phyloP scores from a whole-genome alignment of 345 rosid species.

The Durio zibethinus region DNA sequence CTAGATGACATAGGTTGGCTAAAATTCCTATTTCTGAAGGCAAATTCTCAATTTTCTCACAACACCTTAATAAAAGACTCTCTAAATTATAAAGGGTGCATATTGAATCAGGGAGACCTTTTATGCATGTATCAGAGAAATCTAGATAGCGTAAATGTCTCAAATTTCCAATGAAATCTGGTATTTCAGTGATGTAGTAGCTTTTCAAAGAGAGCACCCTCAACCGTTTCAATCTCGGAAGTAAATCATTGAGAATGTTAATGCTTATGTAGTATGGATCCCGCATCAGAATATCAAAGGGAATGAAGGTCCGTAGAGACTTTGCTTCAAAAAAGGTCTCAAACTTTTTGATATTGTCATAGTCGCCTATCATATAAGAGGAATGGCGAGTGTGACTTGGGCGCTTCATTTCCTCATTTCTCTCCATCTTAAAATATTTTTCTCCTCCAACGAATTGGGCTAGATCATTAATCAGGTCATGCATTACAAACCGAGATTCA shows the following conservation, averaged over 20 bases:
- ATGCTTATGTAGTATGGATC: too few species aligned
- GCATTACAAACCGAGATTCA: constrained; percentile 13
- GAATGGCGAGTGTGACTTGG: too few species aligned
- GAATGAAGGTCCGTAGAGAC: too few species aligned
- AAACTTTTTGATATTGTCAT: too few species aligned
- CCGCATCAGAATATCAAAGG: too few species aligned
- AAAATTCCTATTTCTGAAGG: constrained; percentile 17
- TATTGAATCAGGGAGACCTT: not conserved
- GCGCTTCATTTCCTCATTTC: not conserved
- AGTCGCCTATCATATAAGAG: too few species aligned
- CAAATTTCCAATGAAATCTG: too few species aligned
- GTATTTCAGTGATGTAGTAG: too few species aligned
- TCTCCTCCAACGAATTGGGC: constrained; percentile 2
- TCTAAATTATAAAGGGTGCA: not conserved
- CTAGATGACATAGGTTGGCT: constrained; percentile 22
- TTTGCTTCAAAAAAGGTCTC: too few species aligned
- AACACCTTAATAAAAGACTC: constrained; percentile 17
- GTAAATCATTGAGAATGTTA: too few species aligned
- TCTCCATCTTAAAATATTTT: not conserved
- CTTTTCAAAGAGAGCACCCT: too few species aligned
- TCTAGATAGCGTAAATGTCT: constrained; percentile 19
- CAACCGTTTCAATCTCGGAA: too few species aligned
- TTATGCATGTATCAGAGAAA: constrained; percentile 3
- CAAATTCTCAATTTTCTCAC: constrained; percentile 8
- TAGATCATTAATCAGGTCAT: constrained; percentile 23